Percentiles rank a stretch among this genome's conserved stretches.
phyloP scores from a whole-genome alignment of 495 filamentous ascomycete species.

The Mytilinidion resinicola region DNA sequence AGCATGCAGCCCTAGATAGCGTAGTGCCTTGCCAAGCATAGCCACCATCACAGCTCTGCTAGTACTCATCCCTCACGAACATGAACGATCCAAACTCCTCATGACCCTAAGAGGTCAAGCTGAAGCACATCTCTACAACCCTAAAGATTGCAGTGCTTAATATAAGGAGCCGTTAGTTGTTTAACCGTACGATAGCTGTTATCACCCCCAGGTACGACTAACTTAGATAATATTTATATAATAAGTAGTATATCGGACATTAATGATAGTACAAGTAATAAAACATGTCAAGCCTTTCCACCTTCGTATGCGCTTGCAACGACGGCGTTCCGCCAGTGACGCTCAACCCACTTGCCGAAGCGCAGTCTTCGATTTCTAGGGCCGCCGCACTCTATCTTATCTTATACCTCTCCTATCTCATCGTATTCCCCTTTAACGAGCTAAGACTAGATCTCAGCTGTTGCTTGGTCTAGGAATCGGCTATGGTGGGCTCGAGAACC shows the following conservation, averaged over 20 bases:
- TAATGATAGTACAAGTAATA: too few species aligned
- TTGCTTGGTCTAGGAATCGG: background rate
- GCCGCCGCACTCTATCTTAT: background rate
- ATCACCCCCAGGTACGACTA: too few species aligned
- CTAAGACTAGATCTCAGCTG: background rate
- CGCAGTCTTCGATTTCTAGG: background rate
- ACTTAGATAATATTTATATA: too few species aligned
- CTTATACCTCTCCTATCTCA: constrained; percentile 1
- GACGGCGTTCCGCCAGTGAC: background rate
- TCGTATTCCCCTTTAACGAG: background rate
- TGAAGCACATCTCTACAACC: background rate
- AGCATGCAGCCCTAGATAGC: background rate
- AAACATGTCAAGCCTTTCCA: background rate
- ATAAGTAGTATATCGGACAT: too few species aligned
- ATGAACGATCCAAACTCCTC: background rate
- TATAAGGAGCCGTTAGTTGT: constrained; percentile 2
- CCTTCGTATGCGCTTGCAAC: constrained; percentile 7
- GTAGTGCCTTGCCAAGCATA: background rate
- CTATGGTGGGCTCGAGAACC: background rate
- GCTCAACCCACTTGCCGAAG: background rate
- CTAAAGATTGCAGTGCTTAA: constrained; percentile 3
- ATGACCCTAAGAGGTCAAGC: background rate
- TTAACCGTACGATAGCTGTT: constrained; percentile 2
- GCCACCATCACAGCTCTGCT: background rate
- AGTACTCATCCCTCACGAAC: background rate